Evolutionary conservation across 2,329 filamentous ascomycete species (phyloP), one percentile per base, ranked within the genome.

Genomic region (Calonectria hawksworthii): DNA sequence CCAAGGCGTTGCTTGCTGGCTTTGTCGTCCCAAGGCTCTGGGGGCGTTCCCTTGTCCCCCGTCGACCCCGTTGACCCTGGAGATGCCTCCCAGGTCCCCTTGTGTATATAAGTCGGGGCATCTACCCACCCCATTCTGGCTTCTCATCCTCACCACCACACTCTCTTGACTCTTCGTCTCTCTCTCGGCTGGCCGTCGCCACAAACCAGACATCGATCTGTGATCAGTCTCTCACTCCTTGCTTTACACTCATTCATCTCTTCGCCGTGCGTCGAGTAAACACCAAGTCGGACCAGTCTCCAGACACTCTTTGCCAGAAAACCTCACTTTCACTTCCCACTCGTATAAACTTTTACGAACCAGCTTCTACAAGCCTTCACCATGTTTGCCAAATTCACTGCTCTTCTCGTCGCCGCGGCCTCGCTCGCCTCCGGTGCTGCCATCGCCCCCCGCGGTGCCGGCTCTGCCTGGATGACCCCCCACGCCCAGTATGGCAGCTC

Each of bases 401-500:
- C 80, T 47, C 38, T 68, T 41, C 52, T 68, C 69, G 81, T 81
- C 68, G 79, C 79, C 61, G 74, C 81, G 70, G 82, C 82, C 66
- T 73, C 81, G 64, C 70, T 80, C 56, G 83, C 81, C 75, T 80
- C 80, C 66, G 82, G 82, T 71, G 76, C 78, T 72, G 78, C 80
- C 72, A 50, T 80, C 72, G 73, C 79, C 74, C 76, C 80, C 71
- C 77, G 81, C 56, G 79, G 78, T 36, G 78, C 79, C 54, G 82
- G 82, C 75, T 80, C 81, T 71, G 83, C 81, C 75, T 82, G 80
- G 76, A 84, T 87, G 73, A 92, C 90, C 7, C 90, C 91, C 38
- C 91, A 92, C 81, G 89, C 88, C 75, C 83, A 85, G 78, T 92
- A 88, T 85, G 90, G 89, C 2, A 91, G 89, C 21, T 91, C 89